Evolutionary conservation across 176 grass and related monocot species (phyloP), one percentile per base, ranked within the genome.

Genomic region (Paspalum vaginatum): DNA sequence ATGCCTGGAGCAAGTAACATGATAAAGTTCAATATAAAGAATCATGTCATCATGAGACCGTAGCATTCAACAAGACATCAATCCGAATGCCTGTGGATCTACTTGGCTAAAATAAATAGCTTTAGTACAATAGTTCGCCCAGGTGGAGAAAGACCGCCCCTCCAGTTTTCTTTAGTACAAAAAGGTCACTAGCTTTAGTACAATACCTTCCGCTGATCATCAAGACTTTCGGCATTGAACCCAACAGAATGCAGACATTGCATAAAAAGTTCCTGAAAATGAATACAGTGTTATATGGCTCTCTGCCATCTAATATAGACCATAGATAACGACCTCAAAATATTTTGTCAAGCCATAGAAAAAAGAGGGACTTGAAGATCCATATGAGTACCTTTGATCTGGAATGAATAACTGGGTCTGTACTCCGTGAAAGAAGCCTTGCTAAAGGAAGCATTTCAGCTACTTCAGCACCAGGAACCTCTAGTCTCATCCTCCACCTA

Each of bases 391-490:
- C 96, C 86, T 98, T 98, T 13, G 96, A 93, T 87, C 92, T 93
- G 49, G 92, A 95, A 75, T 76, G 90, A 81, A 98, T 91, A 79
- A 85, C 90, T 84, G 96, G 96, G 81, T 98, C 96, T 66, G 92
- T 98, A 86, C 96, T 98, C 75, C 96, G 92, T 83, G 96, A 98
- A 76, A 98, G 86, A 74, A 98, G 92, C 73, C 90, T 93, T 75
- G 92, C 92, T 80, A 98, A 84, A 78, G 96, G 96, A 90, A 98
- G 92, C 81, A 98, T 98, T 89, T 98, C 96, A 89, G 92, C 90
- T 86, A 95, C 90, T 92, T 98, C 92, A 84, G 96, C 96, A 69
- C 74, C 86, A 14, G 96, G 96, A 80, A 95, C 96, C 88, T 98
- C 96, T 61, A 98, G 61, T 84, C 96, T 89, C 88, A 98, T 90